Evolutionary conservation across 1,284 basidiomycete genomes (phyloP), one percentile per base, ranked within the genome.

Genomic region (Pulchroboletus neoregius): DNA sequence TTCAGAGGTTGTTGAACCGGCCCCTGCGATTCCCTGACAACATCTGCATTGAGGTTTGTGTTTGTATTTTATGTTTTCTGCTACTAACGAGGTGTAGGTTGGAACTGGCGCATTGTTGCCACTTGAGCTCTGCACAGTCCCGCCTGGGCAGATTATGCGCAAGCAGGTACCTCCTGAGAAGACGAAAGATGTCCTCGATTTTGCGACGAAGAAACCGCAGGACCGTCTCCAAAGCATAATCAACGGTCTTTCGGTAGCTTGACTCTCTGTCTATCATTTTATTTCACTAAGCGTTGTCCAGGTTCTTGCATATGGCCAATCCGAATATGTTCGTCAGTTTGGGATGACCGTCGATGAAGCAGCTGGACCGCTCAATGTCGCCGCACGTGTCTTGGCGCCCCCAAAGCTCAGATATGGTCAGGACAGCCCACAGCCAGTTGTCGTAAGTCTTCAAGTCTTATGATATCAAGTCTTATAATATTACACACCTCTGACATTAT

Each of bases 111-210:
- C 84, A 1, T 63, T 83, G 37, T 72, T 87, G 13, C 85, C 87
- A 0, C 58, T 87, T 3, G 87, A 90, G 58, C 61, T 84, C 1
- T 88, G 86, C 57, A 65, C 56, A 0, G 80, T 90, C 4, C 73
- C 74, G 0, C 67, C 75, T 0, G 87, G 87, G 0, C 87, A 90
- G 54, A 80, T 87, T 38, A 82, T 87, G 76, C 72, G 81, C 33
- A 85, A 84, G 56, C 82, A 83, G 51, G 73, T 89, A 1, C 85
- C 86, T 0, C 69, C 79, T 0, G 79, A 86, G 49, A 79, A 80
- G 57, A 83, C 79, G 0, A 79, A 74, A 47, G 74, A 78, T 7
- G 80, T 88, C 7, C 70, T 87, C 2, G 74, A 78, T 0, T 89
- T 89, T 57, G 79, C 87, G 0, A 88, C 87, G 0, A 84, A 83